Evolutionary conservation across 495 filamentous ascomycete species (phyloP), one percentile per base, ranked within the genome.

Genomic region (Filosporella fistucella): DNA sequence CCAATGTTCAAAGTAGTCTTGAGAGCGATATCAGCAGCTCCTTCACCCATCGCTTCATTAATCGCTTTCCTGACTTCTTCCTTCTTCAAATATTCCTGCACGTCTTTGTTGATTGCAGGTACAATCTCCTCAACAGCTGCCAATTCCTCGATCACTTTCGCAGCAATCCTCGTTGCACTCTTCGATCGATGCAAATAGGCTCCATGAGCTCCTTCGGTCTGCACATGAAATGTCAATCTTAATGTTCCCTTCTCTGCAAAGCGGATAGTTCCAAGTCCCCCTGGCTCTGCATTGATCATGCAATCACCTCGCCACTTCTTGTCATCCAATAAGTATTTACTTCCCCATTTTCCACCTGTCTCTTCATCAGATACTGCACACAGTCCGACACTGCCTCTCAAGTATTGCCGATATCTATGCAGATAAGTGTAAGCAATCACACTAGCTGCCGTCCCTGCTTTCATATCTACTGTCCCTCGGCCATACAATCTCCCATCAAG

Each of bases 201-300:
- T 23, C 48, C 41, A 32, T 51, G 48, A 4, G 41, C 48, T 10
- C 48, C 42, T 22, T 51, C 41, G 5, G 41, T 51, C 11, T 30
- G 11, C 3, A 33, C 18, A 5, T 33, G 28, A 30, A 51, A 51
- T 1, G 23, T 39, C 21, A 45, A 32, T 11, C 48, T 36, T 17
- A 51, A 22, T 0, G 48, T 51, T 10, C 48, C 41, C 35, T 51
- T 51, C 16, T 45, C 48, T 1, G 38, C 48, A 34, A 51, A 45
- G 33, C 48, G 20, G n/a, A 51, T 51, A 1, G 48, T 51, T 3
- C 34, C 34, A 12, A 51, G 30, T 7, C 42, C 48, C 16, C 48
- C 48, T 1, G 48, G 48, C 26, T 51, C 48, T 25, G 40, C 48
- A 16, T 51, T 45, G 23, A 45, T 51, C 48, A 51, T 51, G 33